A percentile compares a stretch with the other conserved stretches of the same genome.
These are phyloP conservation scores for Annona squamosa DNA, from an alignment of 164 flowering plant species.

Conservation along the genomic window DNA sequence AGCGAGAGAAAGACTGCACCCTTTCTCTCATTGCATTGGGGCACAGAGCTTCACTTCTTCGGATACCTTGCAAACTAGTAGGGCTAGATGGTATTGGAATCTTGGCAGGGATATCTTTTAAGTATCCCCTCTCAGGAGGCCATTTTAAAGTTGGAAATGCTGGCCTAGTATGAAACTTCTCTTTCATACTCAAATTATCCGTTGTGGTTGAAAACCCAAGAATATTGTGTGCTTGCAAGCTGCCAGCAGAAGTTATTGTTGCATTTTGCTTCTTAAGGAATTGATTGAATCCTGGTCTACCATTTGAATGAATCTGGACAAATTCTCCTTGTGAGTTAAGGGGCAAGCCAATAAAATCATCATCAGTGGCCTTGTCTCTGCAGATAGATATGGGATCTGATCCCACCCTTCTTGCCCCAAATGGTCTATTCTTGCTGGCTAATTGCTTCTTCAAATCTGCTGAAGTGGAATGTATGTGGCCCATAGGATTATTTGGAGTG, in stretches of 20 bases:
- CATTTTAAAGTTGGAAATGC: constrained; percentile 18
- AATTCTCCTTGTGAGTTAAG: constrained; percentile 64
- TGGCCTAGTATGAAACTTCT: constrained; percentile 17
- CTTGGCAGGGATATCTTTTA: constrained; percentile 10
- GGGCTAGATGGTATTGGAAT: constrained; percentile 18
- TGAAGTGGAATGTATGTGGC: constrained; percentile 14
- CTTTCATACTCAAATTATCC: constrained; percentile 13
- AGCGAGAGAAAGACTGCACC: constrained; percentile 10
- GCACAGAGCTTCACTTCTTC: constrained; percentile 18
- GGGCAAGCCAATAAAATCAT: constrained; percentile 45
- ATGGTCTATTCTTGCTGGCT: constrained; percentile 1
- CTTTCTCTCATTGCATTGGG: constrained; percentile 13
- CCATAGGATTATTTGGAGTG: constrained; percentile 22
- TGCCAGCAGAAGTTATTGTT: constrained; percentile 13
- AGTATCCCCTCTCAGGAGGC: constrained; percentile 20
- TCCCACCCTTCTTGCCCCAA: constrained; percentile 2
- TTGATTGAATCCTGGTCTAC: constrained; percentile 21
- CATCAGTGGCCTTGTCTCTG: constrained; percentile 19
- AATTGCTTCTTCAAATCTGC: constrained; percentile 24
- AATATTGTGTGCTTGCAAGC: constrained; percentile 17
- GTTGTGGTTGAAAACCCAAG: constrained; percentile 5
- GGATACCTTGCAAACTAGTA: constrained; percentile 10
- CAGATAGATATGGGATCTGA: constrained; percentile 7
- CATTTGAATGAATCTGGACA: constrained; percentile 31
- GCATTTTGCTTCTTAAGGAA: constrained; percentile 13